Percentiles rank a stretch among this genome's conserved stretches.
phyloP scores from a whole-genome alignment of 345 rosid species.

The Ailanthus altissimus region DNA sequence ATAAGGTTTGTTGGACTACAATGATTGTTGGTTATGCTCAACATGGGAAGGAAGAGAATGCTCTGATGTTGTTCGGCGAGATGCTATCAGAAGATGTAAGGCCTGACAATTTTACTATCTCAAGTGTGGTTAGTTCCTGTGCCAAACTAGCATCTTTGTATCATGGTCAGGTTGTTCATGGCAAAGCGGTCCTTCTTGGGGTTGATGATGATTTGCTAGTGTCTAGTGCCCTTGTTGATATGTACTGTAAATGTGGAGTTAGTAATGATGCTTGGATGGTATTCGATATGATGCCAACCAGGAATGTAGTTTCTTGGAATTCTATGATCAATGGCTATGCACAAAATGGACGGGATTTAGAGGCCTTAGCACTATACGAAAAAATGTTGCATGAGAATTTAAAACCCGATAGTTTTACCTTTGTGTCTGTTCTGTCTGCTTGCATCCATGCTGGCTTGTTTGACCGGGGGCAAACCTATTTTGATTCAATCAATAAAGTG shows the following conservation, averaged over 20 bases:
- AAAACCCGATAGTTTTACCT: constrained; percentile 54
- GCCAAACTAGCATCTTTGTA: constrained; percentile 53
- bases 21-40: constrained; percentile 62
- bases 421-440: constrained; percentile 58
- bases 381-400: constrained; percentile 44
- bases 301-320: constrained; percentile 59
- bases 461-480: constrained; percentile 48
- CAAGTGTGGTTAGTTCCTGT: constrained; percentile 54
- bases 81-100: constrained; percentile 45
- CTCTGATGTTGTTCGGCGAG: constrained; percentile 41
- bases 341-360: constrained; percentile 53
- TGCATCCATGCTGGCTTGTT: constrained; percentile 55
- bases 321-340: constrained; percentile 60
- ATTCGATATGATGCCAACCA: constrained; percentile 42
- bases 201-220: constrained; percentile 48
- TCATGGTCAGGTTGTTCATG: constrained; percentile 55
- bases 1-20: constrained; percentile 57
- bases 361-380: constrained; percentile 51
- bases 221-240: constrained; percentile 53
- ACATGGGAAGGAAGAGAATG: constrained; percentile 56
- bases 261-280: constrained; percentile 40
- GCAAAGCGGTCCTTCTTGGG: constrained; percentile 47
- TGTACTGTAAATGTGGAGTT: constrained; percentile 66
- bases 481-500: constrained; percentile 44
- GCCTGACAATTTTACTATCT: constrained; percentile 50